Evolutionary conservation across 441 rosid genomes (phyloP).

Genomic region (Biscutella laevigata): DNA sequence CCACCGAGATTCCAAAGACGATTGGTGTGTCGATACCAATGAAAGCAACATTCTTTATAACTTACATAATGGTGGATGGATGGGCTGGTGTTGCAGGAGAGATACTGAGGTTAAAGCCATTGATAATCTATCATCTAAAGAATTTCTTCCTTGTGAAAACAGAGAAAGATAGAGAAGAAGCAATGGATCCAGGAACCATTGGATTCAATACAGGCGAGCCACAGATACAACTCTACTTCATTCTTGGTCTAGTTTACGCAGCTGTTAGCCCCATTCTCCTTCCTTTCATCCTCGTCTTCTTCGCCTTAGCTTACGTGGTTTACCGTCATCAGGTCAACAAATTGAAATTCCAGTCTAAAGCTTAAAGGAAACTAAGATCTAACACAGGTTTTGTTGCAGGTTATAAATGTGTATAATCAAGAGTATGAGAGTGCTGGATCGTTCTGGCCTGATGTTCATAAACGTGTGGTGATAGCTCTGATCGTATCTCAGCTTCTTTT

Average conservation of each 20-base stretch:
- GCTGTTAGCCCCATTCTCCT: constrained; percentile 81
- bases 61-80: constrained; percentile 91
- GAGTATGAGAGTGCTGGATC: constrained; percentile 92
- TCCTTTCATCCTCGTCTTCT: constrained; percentile 80
- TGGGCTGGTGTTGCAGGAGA: constrained; percentile 99
- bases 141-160: constrained; percentile 80
- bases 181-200: constrained; percentile 93
- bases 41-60: constrained; percentile 90
- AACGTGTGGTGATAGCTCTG: constrained; percentile 57
- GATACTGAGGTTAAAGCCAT: constrained; percentile 69
- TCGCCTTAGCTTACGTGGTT: constrained; percentile 68
- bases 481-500: constrained; percentile 71
- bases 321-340: constrained; percentile 84
- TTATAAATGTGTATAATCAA: constrained; percentile 87
- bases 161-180: constrained; percentile 84
- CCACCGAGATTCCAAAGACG: constrained; percentile 73
- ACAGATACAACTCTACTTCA: constrained; percentile 83
- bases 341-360: no score
- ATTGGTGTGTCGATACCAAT: constrained; percentile 82
- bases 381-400: constrained; percentile 28
- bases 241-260: constrained; percentile 91
- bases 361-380: background rate
- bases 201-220: constrained; percentile 93
- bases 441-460: constrained; percentile 90
- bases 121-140: constrained; percentile 78